Base-by-base conservation (phyloP, 2,329 filamentous ascomycete species). In the Ampelomyces quisqualis region DNA sequence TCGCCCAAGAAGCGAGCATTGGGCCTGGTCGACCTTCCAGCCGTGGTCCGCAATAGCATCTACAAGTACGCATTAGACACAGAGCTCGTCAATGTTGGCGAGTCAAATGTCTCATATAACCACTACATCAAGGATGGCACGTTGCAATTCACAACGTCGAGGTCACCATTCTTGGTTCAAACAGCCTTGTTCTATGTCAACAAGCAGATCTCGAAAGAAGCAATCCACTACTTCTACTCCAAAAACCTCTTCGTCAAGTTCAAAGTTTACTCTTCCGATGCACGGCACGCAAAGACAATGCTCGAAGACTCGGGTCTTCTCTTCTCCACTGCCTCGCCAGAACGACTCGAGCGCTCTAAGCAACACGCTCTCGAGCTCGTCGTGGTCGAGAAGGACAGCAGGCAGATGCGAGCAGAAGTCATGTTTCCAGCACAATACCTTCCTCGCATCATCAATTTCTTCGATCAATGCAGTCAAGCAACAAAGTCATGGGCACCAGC, bases 341-440 rank as follows among this genome's bases (percentile, higher is more conserved):
- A 46, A 1, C 9, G 18, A 0, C 27, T 64, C 0, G 54, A 51
- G 15, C 23, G 24, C 2, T 40, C 42, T 2, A 52, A 30, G 5
- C 40, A 38, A 5, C 60, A 66, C 20, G 62, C 60, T 0, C 44
- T 67, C 15, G 60, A 66, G 2, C 15, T 67, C 3, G 52, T 49
- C 1, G 41, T 67, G 5, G 47, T 60, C 1, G 62, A 66, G 27
- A 60, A 64, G 40, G 49, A 53, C 20, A 63, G 57, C 29, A 45
- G 34, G 5, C 49, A 58, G 40, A 64, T 55, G 27, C 47, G 62
- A 15, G 57, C 60, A 2, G 34, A 19, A 0, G 56, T 65, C 8
- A 53, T 67, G 40, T 67, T 67, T 19, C 64, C 64, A 0, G 62
- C 62, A 1, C 62, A 66, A 19, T 67, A 67, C 23, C 47, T 67